A percentile compares a stretch with the other conserved stretches of the same genome.
Conservation (phyloP, 2,329 filamentous ascomycete genomes). For the Phoma herbarum region DNA sequence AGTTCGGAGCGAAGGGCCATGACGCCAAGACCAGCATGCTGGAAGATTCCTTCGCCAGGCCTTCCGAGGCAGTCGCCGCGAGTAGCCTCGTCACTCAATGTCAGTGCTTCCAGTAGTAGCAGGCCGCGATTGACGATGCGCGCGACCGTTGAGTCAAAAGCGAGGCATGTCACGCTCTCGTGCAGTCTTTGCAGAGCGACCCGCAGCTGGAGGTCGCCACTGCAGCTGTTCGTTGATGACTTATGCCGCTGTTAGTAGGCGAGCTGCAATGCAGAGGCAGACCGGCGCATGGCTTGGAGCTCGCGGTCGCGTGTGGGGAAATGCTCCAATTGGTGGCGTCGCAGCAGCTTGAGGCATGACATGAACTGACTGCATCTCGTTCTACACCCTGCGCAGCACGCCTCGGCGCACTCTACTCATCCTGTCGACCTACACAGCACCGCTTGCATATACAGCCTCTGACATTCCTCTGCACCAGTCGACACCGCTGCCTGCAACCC, state of each 20-base stretch:
- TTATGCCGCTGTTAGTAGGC: no score
- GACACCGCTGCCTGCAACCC: not conserved
- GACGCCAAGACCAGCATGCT: not conserved
- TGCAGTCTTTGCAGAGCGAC: not conserved
- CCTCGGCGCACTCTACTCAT: not conserved
- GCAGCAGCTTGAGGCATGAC: not conserved
- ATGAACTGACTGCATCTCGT: not conserved
- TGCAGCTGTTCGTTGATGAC: not conserved
- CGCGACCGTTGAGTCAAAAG: not conserved
- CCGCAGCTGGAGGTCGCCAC: not conserved
- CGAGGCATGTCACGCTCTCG: constrained; percentile 1
- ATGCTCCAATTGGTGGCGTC: not conserved
- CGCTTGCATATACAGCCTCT: not conserved
- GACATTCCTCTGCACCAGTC: not conserved
- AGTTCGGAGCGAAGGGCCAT: constrained; percentile 20
- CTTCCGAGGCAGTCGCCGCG: constrained; percentile 20
- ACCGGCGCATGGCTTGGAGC: not conserved
- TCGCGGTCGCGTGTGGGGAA: constrained; percentile 18
- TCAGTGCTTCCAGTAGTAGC: constrained; percentile 25
- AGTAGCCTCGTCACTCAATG: constrained; percentile 6
- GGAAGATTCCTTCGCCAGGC: constrained; percentile 14
- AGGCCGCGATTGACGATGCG: not conserved
- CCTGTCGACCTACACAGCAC: not conserved
- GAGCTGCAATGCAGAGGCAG: constrained; percentile 1
- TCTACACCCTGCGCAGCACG: constrained; percentile 1